Evolutionary conservation across 1,139 yeast species (phyloP).

Genomic region (Kodamaea fungicola): DNA sequence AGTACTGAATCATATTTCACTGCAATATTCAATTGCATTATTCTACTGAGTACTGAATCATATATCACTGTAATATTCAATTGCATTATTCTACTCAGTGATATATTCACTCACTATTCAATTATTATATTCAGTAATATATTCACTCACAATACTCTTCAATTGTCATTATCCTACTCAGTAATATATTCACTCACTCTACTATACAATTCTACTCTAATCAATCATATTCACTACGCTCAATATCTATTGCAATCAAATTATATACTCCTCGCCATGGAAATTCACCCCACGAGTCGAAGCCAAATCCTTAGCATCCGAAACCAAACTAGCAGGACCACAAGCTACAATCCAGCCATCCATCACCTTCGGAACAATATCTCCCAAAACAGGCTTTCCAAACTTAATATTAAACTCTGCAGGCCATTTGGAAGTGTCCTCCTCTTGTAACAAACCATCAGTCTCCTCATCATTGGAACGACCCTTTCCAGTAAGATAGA

Average conservation of each 20-base stretch:
- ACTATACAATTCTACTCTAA: no score
- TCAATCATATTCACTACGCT: no score
- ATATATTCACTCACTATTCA: no score
- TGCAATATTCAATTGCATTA: no score
- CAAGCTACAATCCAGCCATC: constrained; percentile 62
- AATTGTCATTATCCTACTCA: no score
- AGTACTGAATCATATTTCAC: no score
- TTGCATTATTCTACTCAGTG: no score
- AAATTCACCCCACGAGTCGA: constrained; percentile 30
- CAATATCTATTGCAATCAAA: constrained; percentile 13
- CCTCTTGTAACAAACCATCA: neutral
- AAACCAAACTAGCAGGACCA: constrained; percentile 58
- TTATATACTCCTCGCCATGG: constrained; percentile 42
- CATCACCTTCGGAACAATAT: constrained; percentile 26
- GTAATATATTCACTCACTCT: no score
- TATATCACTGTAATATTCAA: no score
- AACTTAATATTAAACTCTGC: constrained; percentile 7
- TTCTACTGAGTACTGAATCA: no score
- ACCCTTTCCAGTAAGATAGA: constrained; percentile 22
- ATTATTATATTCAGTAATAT: no score
- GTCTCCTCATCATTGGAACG: neutral
- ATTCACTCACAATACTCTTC: no score
- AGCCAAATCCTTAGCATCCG: constrained; percentile 47
- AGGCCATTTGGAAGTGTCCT: constrained; percentile 1
- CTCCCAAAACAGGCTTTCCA: constrained; percentile 43